Evolutionary conservation across 768 basidiomycete genomes (phyloP).

Genomic region (Agaricus sinodeliciosus): DNA sequence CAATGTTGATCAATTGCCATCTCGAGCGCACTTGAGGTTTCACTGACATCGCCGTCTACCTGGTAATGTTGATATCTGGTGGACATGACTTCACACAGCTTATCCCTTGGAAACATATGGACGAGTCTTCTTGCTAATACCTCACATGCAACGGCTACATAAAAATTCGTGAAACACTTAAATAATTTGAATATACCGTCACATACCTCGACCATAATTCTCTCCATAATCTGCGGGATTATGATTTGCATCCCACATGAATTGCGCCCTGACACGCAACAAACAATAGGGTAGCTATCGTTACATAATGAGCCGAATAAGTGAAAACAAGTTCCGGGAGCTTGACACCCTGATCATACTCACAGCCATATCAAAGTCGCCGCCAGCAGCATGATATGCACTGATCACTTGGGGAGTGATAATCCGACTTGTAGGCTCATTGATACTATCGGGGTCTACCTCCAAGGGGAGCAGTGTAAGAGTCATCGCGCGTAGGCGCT

Average conservation of each 20-base stretch:
- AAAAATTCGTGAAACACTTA: not conserved
- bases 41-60: conserved; percentile 70
- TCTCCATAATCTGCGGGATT: conserved; percentile 86
- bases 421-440: conserved; percentile 72
- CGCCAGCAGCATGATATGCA: conserved; percentile 66
- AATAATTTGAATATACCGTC: not conserved
- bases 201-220: conserved; percentile 69
- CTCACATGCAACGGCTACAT: conserved; percentile 72
- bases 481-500: conserved; percentile 12
- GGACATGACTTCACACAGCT: conserved; percentile 66
- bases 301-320: conserved; percentile 74
- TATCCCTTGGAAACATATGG: conserved; percentile 59
- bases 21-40: conserved; percentile 74
- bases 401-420: conserved; percentile 70
- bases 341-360: conserved; percentile 16
- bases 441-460: conserved; percentile 34
- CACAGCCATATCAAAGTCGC: conserved; percentile 84
- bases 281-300: conserved; percentile 76
- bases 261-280: conserved; percentile 69
- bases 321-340: too few species aligned
- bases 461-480: conserved; percentile 13
- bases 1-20: conserved; percentile 90
- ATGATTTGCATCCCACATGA: conserved; percentile 74
- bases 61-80: conserved; percentile 68
- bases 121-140: conserved; percentile 76